Conservation (phyloP, 2,329 filamentous ascomycete genomes). For the Penicillium sp. region DNA sequence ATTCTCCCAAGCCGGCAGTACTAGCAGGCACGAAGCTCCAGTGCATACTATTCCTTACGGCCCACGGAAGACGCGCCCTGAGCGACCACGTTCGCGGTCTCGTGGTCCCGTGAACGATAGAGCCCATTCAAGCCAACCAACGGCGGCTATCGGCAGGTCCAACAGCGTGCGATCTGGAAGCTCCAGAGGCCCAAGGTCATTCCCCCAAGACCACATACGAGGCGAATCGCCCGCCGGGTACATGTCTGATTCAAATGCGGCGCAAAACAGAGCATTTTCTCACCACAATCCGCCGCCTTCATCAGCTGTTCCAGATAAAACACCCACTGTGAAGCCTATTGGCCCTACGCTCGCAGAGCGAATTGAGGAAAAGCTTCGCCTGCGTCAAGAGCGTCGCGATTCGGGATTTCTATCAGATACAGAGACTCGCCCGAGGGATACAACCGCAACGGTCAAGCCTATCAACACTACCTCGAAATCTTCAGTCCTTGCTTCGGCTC, state of each 20-base stretch:
- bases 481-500: slow-evolving; percentile 3
- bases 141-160: slow-evolving; percentile 13
- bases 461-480: not conserved
- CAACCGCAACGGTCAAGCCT: slow-evolving; percentile 2
- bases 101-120: slow-evolving; percentile 8
- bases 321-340: slow-evolving; percentile 5
- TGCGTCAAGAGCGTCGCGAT: slow-evolving; percentile 27
- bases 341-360: slow-evolving; percentile 28
- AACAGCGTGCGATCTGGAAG: slow-evolving; percentile 18
- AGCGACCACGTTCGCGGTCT: slow-evolving; percentile 8
- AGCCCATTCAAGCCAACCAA: not conserved
- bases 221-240: slow-evolving; percentile 19
- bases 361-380: slow-evolving; percentile 33
- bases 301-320: slow-evolving; percentile 2
- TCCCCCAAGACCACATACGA: slow-evolving; percentile 4
- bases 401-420: slow-evolving; percentile 13
- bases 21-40: not conserved
- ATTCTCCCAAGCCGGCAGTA: not conserved
- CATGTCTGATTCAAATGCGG: slow-evolving; percentile 21
- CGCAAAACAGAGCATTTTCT: slow-evolving; percentile 3
- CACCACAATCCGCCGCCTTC: slow-evolving; percentile 1
- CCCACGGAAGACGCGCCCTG: slow-evolving; percentile 1
- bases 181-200: slow-evolving; percentile 2
- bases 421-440: slow-evolving; percentile 5
- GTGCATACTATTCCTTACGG: slow-evolving; percentile 8